Evolutionary conservation across 176 grass and related monocot species (phyloP).

Genomic region (Triticum monococcum): DNA sequence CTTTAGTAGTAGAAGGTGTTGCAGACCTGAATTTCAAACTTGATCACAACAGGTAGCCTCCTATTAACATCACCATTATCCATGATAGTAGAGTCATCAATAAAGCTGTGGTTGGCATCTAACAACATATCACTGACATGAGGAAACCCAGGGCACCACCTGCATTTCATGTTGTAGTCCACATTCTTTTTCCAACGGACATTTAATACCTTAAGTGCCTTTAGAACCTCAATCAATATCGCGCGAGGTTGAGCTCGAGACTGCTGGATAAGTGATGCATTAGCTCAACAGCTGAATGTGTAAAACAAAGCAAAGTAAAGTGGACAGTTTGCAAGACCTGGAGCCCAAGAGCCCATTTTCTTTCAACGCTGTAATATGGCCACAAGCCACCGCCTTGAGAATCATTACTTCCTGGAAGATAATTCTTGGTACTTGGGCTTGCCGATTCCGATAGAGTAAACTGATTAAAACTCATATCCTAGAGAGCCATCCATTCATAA

Average conservation of each 20-base stretch:
- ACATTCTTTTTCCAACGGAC: conserved; percentile 92
- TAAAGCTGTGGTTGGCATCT: conserved; percentile 49
- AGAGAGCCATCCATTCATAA: conserved; percentile 15
- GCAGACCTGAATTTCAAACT: conserved; percentile 93
- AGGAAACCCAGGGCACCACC: conserved; percentile 48
- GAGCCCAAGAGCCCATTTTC: conserved; percentile 98
- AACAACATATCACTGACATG: conserved; percentile 40
- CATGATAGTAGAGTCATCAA: conserved; percentile 55
- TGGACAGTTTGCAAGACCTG: conserved; percentile 54
- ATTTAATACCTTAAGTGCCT: conserved; percentile 84
- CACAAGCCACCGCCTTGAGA: conserved; percentile 44
- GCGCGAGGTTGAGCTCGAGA: conserved; percentile 77
- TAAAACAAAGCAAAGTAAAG: conserved; percentile 23
- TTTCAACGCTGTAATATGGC: conserved; percentile 56
- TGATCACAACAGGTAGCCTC: conserved; percentile 53
- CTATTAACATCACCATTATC: conserved; percentile 53
- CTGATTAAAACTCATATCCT: conserved; percentile 40
- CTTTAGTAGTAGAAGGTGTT: not conserved
- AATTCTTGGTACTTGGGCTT: conserved; percentile 28
- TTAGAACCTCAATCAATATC: conserved; percentile 86
- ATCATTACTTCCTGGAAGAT: conserved; percentile 55
- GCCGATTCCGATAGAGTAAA: conserved; percentile 22
- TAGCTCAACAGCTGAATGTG: conserved; percentile 17
- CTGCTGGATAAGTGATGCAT: conserved; percentile 46
- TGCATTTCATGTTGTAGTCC: conserved; percentile 95